phyloP scores from a whole-genome alignment of 108 stramenopile genomes.

The Skeletonema grethae region DNA sequence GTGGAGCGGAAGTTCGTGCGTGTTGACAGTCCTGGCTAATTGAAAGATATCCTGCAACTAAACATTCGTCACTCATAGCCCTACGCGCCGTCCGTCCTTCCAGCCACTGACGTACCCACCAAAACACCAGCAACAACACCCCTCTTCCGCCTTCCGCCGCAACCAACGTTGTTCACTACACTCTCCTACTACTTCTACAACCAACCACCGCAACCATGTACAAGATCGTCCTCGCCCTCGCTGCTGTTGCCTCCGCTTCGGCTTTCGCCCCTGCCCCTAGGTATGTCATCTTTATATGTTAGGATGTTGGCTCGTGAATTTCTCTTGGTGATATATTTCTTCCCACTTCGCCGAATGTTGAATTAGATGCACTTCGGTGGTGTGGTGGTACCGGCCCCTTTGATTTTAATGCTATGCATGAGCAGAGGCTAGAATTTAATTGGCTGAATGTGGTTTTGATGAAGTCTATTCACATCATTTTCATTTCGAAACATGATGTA shows the following conservation, averaged over 20 bases:
- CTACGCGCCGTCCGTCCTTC: too few species aligned
- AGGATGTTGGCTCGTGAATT: not conserved
- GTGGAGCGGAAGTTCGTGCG: not conserved
- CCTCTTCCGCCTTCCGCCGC: not conserved
- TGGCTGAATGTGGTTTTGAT: not conserved
- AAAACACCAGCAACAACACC: too few species aligned
- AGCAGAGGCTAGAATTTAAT: not conserved
- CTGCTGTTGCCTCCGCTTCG: constrained; percentile 74
- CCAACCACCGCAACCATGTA: constrained; percentile 51
- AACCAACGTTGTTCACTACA: not conserved
- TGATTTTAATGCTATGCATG: not conserved
- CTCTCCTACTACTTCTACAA: not conserved
- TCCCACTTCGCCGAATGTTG: not conserved
- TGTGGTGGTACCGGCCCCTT: not conserved
- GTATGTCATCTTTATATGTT: constrained; percentile 34
- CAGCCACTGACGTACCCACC: not conserved
- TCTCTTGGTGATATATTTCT: not conserved
- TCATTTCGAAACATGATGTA: not conserved
- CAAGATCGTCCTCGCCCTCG: constrained; percentile 69
- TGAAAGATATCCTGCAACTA: not conserved
- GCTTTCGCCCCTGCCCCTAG: constrained; percentile 77
- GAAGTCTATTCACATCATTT: not conserved
- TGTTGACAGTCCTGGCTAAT: not conserved
- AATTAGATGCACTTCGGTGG: not conserved
- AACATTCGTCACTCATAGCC: not conserved